Conservation (phyloP, 2,329 filamentous ascomycete species). For the Catunica adiposa region DNA sequence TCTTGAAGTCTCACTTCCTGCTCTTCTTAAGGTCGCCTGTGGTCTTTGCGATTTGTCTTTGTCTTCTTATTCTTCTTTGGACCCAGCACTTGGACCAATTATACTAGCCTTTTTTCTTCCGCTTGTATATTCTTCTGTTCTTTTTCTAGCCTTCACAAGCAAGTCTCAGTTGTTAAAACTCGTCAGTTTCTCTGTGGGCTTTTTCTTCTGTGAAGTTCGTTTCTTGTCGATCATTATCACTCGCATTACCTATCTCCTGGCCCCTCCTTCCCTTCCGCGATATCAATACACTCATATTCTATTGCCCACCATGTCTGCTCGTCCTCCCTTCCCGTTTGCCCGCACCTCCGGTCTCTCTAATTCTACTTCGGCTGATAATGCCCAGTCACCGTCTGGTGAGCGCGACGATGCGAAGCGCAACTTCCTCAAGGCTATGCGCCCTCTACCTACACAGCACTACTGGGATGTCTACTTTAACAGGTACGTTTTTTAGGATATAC, state of each 20-base stretch:
- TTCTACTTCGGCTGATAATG: slow-evolving; percentile 40
- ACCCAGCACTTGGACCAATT: not conserved
- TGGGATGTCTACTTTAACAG: slow-evolving; percentile 58
- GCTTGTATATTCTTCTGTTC: not conserved
- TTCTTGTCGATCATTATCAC: slow-evolving; percentile 4
- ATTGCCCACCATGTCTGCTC: slow-evolving; percentile 34
- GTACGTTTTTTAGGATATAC: slow-evolving; percentile 20
- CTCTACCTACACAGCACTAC: slow-evolving; percentile 63
- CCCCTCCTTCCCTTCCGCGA: not conserved
- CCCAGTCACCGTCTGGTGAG: slow-evolving; percentile 51
- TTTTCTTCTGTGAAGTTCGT: not conserved
- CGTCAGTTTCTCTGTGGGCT: not conserved
- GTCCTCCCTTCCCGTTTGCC: slow-evolving; percentile 43
- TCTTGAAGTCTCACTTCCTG: not conserved
- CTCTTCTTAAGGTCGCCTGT: not conserved
- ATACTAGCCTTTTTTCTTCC: not conserved
- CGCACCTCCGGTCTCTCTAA: slow-evolving; percentile 47
- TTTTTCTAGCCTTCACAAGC: slow-evolving; percentile 6
- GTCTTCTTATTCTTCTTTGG: not conserved
- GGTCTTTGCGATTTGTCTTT: slow-evolving; percentile 5
- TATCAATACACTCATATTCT: slow-evolving; percentile 3
- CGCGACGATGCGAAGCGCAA: slow-evolving; percentile 71
- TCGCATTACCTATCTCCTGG: not conserved
- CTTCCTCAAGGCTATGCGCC: slow-evolving; percentile 57
- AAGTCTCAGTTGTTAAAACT: too few species aligned